Percentiles rank a stretch among this genome's conserved stretches.
Evolutionary conservation across 352 stramenopile genomes (phyloP).

Genomic region (Phytophthora citrophthora): DNA sequence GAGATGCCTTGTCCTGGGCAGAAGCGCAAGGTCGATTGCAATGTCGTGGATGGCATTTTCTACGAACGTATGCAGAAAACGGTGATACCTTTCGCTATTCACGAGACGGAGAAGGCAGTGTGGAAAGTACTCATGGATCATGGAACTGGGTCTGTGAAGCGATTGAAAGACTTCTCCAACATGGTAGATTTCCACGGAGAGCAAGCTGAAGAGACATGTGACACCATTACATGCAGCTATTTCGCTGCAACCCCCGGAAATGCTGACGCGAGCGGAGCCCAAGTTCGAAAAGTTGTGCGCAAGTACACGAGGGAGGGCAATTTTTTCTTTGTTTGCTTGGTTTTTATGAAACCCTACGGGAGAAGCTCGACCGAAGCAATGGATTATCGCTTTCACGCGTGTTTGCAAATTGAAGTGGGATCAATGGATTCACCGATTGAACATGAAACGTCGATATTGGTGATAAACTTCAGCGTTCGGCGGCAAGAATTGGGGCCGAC

Average conservation of each 20-base stretch:
- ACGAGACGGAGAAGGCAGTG: neutral
- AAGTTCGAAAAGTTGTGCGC: constrained; percentile 15
- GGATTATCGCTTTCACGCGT: too few species aligned
- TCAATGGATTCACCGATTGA: too few species aligned
- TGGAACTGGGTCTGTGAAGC: neutral
- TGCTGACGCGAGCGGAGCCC: neutral
- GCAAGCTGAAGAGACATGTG: neutral
- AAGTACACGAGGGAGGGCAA: neutral
- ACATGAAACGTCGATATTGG: too few species aligned
- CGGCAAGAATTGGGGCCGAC: too few species aligned
- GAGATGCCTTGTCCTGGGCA: constrained; percentile 24
- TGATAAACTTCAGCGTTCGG: too few species aligned
- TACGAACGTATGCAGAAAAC: constrained; percentile 22
- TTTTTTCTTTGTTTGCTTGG: too few species aligned
- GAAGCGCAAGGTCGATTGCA: constrained; percentile 12
- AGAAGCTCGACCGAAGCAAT: too few species aligned
- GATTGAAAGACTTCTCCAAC: neutral
- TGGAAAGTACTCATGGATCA: constrained; percentile 4
- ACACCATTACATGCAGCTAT: constrained; percentile 11
- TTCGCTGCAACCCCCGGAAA: neutral
- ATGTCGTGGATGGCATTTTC: constrained; percentile 17
- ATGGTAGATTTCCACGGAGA: neutral
- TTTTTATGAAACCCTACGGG: too few species aligned
- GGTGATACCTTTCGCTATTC: constrained; percentile 21
- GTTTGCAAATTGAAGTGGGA: too few species aligned